These are phyloP conservation scores for Schwanniomyces polymorphus DNA, from an alignment of 805 yeast genomes.

Conservation along the genomic window DNA sequence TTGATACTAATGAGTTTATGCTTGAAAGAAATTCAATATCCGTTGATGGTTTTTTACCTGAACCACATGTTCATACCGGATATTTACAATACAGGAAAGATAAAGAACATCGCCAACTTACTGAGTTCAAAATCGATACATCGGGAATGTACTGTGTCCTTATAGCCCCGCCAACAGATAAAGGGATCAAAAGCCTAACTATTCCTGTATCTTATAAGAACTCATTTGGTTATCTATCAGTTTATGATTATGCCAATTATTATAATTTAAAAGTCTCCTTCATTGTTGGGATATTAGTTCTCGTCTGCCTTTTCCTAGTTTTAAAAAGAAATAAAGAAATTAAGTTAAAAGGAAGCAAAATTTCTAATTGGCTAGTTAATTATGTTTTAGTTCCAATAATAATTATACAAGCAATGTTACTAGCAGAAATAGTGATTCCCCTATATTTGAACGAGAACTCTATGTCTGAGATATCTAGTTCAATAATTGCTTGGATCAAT, in stretches of 20 bases:
- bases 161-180: conserved; percentile 20
- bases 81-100: background rate
- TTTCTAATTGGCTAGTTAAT: too few relatives aligned
- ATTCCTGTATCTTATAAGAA: conserved; percentile 18
- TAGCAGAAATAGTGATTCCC: too few relatives aligned
- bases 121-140: conserved; percentile 10
- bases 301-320: too few relatives aligned
- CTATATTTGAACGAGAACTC: too few relatives aligned
- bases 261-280: background rate
- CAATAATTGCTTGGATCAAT: too few relatives aligned
- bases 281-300: background rate
- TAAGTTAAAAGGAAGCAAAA: too few relatives aligned
- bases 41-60: background rate
- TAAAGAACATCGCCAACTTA: background rate
- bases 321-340: too few relatives aligned
- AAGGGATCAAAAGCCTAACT: conserved; percentile 6
- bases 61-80: background rate
- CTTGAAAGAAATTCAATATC: conserved; percentile 2
- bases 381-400: too few relatives aligned
- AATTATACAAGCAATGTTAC: too few relatives aligned
- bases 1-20: conserved; percentile 12
- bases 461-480: too few relatives aligned
- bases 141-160: conserved; percentile 33
- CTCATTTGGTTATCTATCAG: conserved; percentile 25
- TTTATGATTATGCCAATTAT: background rate